Evolutionary conservation across 805 yeast species (phyloP).

Genomic region (Ogataea trehaloabstinens): DNA sequence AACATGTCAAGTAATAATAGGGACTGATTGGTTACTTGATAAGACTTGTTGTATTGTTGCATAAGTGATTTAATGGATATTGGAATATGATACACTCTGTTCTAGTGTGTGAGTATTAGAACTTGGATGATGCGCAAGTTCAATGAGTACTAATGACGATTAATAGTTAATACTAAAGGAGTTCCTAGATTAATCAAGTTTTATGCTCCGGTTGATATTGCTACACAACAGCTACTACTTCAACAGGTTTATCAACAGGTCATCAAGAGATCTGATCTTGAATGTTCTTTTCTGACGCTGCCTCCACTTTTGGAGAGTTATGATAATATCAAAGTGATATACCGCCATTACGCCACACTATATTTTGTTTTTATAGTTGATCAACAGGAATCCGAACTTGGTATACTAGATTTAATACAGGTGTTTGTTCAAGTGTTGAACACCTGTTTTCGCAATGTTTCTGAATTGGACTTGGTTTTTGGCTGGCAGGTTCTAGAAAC

Average conservation of each 20-base stretch:
- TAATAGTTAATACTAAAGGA: conserved; percentile 82
- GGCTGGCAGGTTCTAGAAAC: conserved; percentile 97
- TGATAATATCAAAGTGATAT: conserved; percentile 83
- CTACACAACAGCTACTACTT: conserved; percentile 74
- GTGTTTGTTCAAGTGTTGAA: conserved; percentile 95
- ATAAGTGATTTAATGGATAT: no score
- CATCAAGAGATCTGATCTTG: conserved; percentile 64
- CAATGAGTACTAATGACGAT: no score
- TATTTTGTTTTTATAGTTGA: conserved; percentile 95
- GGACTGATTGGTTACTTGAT: no score
- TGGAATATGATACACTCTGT: conserved; percentile 30
- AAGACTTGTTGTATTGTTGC: no score
- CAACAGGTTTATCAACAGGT: conserved; percentile 82
- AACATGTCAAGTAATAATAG: no score
- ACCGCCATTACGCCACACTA: conserved; percentile 92
- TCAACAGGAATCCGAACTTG: conserved; percentile 92
- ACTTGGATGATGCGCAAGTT: no score
- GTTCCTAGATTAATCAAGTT: conserved; percentile 86
- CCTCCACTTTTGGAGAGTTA: conserved; percentile 70
- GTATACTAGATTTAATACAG: conserved; percentile 89
- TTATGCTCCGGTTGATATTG: conserved; percentile 85
- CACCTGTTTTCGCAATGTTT: conserved; percentile 88
- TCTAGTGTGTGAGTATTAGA: conserved; percentile 19
- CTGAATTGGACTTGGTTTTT: conserved; percentile 94
- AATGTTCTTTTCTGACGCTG: conserved; percentile 86